Conservation (phyloP, 495 filamentous ascomycete genomes). For the Hypoxylon intermedium region DNA sequence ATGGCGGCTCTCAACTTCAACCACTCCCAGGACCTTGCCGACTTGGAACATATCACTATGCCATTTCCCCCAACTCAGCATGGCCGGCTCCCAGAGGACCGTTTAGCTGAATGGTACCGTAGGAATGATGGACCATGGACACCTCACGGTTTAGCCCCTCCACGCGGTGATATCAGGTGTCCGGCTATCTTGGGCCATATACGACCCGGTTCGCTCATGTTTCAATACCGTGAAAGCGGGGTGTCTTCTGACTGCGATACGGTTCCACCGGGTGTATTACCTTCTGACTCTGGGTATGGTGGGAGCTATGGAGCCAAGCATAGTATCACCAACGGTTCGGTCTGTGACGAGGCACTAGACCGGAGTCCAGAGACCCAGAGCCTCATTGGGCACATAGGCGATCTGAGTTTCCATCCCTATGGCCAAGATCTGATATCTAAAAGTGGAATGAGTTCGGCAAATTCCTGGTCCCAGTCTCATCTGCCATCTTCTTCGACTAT, state of each 20-base stretch:
- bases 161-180: constrained; percentile 21
- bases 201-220: constrained; percentile 14
- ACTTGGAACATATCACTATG: constrained; percentile 16
- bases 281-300: constrained; percentile 71
- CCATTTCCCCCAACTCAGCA: constrained; percentile 16
- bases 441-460: constrained; percentile 17
- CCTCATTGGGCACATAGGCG: constrained; percentile 41
- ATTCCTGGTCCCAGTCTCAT: constrained; percentile 22
- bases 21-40: constrained; percentile 21
- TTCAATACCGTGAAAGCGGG: constrained; percentile 32
- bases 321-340: constrained; percentile 56
- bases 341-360: constrained; percentile 50
- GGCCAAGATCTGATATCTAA: constrained; percentile 20
- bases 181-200: constrained; percentile 15
- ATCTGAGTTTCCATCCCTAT: constrained; percentile 24
- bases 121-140: constrained; percentile 51
- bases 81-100: constrained; percentile 30
- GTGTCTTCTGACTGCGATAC: constrained; percentile 64
- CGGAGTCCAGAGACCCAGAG: constrained; percentile 49
- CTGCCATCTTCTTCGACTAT: constrained; percentile 8
- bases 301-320: constrained; percentile 51
- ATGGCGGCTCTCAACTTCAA: constrained; percentile 19
- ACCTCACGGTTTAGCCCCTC: constrained; percentile 35
- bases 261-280: constrained; percentile 54
- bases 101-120: constrained; percentile 45